Percentiles rank a stretch among this genome's conserved stretches.
phyloP scores from a whole-genome alignment of 257 asterid species.

The Apocynum venetum region DNA sequence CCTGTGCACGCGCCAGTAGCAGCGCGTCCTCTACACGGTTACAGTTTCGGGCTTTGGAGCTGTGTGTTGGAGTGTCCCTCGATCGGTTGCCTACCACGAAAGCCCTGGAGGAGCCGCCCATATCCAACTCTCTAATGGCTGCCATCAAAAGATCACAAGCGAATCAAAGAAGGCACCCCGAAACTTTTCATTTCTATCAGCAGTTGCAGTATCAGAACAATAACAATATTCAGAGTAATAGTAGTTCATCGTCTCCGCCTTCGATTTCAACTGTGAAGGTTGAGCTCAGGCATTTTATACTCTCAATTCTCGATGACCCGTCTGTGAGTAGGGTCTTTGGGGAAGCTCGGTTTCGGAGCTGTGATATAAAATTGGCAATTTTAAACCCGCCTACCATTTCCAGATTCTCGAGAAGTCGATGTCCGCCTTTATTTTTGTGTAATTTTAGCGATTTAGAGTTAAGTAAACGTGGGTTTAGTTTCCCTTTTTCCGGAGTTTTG shows the following conservation, averaged over 20 bases:
- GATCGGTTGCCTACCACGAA: constrained; percentile 64
- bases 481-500: constrained; percentile 47
- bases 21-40: constrained; percentile 70
- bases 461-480: constrained; percentile 41
- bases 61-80: constrained; percentile 68
- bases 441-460: constrained; percentile 45
- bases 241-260: constrained; percentile 27
- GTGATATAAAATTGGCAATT: constrained; percentile 68
- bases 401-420: constrained; percentile 40
- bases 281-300: constrained; percentile 73
- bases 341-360: constrained; percentile 86
- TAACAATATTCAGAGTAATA: background rate
- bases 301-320: constrained; percentile 91
- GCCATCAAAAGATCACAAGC: constrained; percentile 96
- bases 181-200: constrained; percentile 79
- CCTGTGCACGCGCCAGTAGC: constrained; percentile 71
- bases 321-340: constrained; percentile 80
- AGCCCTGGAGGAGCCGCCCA: constrained; percentile 58
- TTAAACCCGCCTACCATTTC: constrained; percentile 58
- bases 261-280: constrained; percentile 70
- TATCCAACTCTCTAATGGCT: constrained; percentile 91
- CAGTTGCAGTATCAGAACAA: constrained; percentile 37
- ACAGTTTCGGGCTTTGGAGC: constrained; percentile 80
- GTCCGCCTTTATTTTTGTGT: constrained; percentile 51
- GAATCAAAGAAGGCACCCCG: constrained; percentile 92